Evolutionary conservation across 2,329 filamentous ascomycete species (phyloP).

Genomic region (Dothideomycetidae sp.): DNA sequence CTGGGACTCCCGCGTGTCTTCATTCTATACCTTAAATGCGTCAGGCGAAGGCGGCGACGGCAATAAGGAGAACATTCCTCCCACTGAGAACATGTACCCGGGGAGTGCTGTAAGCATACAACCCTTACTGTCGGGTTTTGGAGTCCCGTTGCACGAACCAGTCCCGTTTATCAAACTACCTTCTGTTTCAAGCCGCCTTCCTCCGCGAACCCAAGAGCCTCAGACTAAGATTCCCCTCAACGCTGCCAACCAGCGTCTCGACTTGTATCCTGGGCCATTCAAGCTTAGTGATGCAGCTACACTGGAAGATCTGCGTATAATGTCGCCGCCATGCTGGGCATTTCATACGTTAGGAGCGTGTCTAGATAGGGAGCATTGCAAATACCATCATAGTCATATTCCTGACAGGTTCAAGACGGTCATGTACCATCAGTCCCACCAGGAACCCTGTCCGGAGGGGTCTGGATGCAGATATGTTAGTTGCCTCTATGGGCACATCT

Average conservation of each 20-base stretch:
- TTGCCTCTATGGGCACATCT: neutral
- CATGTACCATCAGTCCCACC: neutral
- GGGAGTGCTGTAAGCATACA: too few species aligned
- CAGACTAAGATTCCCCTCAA: conserved; percentile 32
- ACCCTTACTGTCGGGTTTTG: too few species aligned
- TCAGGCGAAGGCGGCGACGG: too few species aligned
- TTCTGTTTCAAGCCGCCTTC: conserved; percentile 13
- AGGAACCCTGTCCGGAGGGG: neutral
- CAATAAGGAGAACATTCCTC: too few species aligned
- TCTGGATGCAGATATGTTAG: neutral
- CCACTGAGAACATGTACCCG: too few species aligned
- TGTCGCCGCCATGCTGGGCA: conserved; percentile 28
- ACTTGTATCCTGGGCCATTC: conserved; percentile 28
- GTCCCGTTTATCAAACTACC: conserved; percentile 1
- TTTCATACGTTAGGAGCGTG: conserved; percentile 27
- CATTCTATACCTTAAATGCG: too few species aligned
- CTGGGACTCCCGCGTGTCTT: neutral
- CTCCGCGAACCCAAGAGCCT: conserved; percentile 15
- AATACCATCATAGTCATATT: conserved; percentile 31
- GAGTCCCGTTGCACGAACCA: conserved; percentile 1
- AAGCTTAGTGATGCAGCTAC: conserved; percentile 27
- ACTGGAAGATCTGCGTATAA: neutral
- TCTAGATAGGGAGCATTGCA: conserved; percentile 24
- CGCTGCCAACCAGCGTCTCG: conserved; percentile 33
- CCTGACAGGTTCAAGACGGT: neutral